These are phyloP conservation scores for Podosphaera leucotricha DNA, from an alignment of 2,329 filamentous ascomycete species.

Conservation along the genomic window DNA sequence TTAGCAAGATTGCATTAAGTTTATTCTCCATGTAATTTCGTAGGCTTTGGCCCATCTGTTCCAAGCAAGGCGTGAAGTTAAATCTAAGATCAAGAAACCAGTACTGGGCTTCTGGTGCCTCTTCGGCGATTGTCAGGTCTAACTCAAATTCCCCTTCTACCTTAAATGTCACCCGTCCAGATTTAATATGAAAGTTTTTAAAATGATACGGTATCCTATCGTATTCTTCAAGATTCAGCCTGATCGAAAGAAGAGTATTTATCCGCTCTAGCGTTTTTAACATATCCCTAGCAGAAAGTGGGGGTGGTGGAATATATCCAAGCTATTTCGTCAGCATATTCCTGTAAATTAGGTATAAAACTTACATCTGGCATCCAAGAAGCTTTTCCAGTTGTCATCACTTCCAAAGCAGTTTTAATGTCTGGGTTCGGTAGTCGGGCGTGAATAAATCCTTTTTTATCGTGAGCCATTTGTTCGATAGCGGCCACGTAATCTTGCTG, in stretches of 20 bases:
- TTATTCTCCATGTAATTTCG: constrained; percentile 42
- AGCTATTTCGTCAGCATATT: constrained; percentile 24
- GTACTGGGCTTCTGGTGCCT: constrained; percentile 62
- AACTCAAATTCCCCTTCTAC: constrained; percentile 75
- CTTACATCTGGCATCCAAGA: constrained; percentile 58
- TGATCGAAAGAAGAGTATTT: constrained; percentile 60
- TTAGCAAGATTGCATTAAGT: constrained; percentile 46
- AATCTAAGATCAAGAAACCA: constrained; percentile 89
- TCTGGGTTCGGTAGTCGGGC: constrained; percentile 76
- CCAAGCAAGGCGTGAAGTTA: constrained; percentile 47
- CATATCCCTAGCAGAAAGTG: constrained; percentile 46
- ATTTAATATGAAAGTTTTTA: constrained; percentile 50
- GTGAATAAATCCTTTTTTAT: constrained; percentile 48
- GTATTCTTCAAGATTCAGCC: constrained; percentile 65
- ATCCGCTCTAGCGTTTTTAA: constrained; percentile 55
- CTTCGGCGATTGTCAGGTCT: constrained; percentile 73
- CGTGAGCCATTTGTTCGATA: constrained; percentile 38
- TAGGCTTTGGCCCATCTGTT: constrained; percentile 35
- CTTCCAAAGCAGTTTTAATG: constrained; percentile 66
- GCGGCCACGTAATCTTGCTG: constrained; percentile 34
- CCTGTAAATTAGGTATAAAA: constrained; percentile 5
- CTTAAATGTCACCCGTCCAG: constrained; percentile 74
- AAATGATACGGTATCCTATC: constrained; percentile 55
- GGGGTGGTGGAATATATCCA: constrained; percentile 51
- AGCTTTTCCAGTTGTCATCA: constrained; percentile 56